Evolutionary conservation across 345 rosid species (phyloP).

Genomic region (Clarkia xantiana): DNA sequence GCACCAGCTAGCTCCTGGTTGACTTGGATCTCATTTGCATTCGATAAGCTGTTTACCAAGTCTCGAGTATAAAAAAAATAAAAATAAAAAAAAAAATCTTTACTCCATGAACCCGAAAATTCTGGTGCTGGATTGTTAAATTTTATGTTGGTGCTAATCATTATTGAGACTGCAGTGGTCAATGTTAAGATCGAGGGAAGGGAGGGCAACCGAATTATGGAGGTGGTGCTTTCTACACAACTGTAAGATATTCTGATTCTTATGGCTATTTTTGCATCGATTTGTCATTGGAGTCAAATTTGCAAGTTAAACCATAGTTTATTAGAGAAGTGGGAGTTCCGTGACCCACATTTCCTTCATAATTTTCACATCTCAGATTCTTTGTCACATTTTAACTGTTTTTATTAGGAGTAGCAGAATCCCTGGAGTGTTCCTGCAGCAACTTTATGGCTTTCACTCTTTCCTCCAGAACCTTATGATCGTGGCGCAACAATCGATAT

Average conservation of each 20-base stretch:
- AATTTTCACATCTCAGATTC: neutral
- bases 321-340: neutral
- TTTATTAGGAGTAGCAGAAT: conserved; percentile 34
- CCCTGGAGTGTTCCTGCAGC: conserved; percentile 64
- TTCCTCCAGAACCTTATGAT: conserved; percentile 89
- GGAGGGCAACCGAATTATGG: conserved; percentile 35
- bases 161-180: conserved; percentile 2
- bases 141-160: too few relatives aligned
- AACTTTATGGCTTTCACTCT: conserved; percentile 63
- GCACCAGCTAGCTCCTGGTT: too few relatives aligned
- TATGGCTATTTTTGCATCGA: neutral
- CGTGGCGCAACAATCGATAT: conserved; percentile 76
- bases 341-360: neutral
- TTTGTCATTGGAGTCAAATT: too few relatives aligned
- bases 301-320: too few relatives aligned
- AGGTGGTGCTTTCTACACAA: conserved; percentile 45
- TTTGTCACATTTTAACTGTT: conserved; percentile 4
- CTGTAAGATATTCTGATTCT: conserved; percentile 21
- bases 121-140: too few relatives aligned
- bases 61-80: too few relatives aligned
- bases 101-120: too few relatives aligned
- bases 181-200: conserved; percentile 34
- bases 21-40: too few relatives aligned
- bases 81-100: too few relatives aligned
- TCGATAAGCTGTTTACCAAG: too few relatives aligned